phyloP scores from a whole-genome alignment of 2,329 filamentous ascomycete species.

The Arthroderma sp. region DNA sequence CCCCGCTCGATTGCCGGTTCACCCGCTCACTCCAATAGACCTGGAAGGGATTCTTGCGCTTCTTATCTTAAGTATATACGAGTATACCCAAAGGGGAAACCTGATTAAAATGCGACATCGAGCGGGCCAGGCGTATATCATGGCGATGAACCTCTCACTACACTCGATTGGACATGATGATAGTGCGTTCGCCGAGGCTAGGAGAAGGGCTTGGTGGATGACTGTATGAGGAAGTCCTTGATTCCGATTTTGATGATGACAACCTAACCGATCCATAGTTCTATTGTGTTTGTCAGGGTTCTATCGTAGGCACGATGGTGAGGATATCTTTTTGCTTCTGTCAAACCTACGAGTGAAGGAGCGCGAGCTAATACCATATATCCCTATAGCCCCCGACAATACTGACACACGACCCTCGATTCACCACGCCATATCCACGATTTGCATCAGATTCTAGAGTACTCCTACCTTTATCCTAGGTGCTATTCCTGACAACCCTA shows the following conservation, averaged over 20 bases:
- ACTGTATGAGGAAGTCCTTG: constrained; percentile 24
- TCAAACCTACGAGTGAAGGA: neutral
- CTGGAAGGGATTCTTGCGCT: constrained; percentile 33
- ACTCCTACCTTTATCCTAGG: constrained; percentile 4
- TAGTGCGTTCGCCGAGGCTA: constrained; percentile 31
- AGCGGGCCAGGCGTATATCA: constrained; percentile 33
- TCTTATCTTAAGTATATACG: constrained; percentile 34
- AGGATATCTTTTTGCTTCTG: constrained; percentile 11
- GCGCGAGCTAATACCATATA: neutral
- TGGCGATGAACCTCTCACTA: constrained; percentile 34
- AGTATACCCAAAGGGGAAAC: constrained; percentile 37
- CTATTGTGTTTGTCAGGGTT: constrained; percentile 35
- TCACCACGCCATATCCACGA: constrained; percentile 32
- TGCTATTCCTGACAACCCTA: neutral
- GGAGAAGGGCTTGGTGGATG: constrained; percentile 38
- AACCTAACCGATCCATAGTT: constrained; percentile 22
- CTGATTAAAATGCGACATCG: constrained; percentile 37
- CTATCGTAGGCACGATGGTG: constrained; percentile 35
- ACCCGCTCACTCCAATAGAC: constrained; percentile 31
- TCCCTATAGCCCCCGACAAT: constrained; percentile 30
- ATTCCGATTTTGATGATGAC: neutral
- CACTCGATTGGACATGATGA: constrained; percentile 26
- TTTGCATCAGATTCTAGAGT: constrained; percentile 33
- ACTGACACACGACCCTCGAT: constrained; percentile 33
- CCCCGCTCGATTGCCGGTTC: constrained; percentile 27